Conservation (phyloP, 1,284 basidiomycete genomes). For the Flammula alnicola region DNA sequence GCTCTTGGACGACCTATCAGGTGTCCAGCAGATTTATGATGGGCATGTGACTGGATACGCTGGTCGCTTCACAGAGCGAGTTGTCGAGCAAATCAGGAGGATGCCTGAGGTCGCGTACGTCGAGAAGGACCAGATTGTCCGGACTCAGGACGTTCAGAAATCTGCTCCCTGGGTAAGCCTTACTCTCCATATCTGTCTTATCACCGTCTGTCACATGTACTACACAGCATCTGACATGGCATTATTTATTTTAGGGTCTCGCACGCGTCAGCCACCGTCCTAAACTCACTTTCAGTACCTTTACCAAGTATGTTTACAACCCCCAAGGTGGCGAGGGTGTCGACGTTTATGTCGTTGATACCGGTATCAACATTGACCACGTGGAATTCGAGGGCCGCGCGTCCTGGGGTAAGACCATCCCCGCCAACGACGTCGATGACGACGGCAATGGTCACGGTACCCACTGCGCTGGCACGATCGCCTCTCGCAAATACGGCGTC, state of each 20-base stretch:
- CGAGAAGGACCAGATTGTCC: constrained; percentile 91
- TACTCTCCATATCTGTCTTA: constrained; percentile 2
- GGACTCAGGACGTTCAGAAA: constrained; percentile 74
- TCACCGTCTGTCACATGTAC: constrained; percentile 3
- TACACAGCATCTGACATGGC: constrained; percentile 13
- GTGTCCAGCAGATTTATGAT: constrained; percentile 76
- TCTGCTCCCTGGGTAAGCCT: constrained; percentile 87
- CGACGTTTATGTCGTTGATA: constrained; percentile 84
- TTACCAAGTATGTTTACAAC: constrained; percentile 87
- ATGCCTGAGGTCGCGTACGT: constrained; percentile 94
- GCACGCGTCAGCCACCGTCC: constrained; percentile 93
- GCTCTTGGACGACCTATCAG: constrained; percentile 50
- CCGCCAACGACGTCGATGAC: constrained; percentile 74
- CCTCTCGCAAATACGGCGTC: constrained; percentile 85
- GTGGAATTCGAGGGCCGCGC: constrained; percentile 90
- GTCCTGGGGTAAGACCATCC: constrained; percentile 84
- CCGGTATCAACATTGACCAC: constrained; percentile 90
- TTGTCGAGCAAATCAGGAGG: constrained; percentile 80
- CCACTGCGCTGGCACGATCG: constrained; percentile 88
- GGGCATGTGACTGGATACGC: constrained; percentile 82
- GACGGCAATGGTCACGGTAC: constrained; percentile 79
- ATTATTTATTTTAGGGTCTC: constrained; percentile 67
- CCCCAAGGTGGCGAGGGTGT: constrained; percentile 86
- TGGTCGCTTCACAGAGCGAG: constrained; percentile 78
- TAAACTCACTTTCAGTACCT: constrained; percentile 82